A percentile compares a stretch with the other conserved stretches of the same genome.
Evolutionary conservation across 345 rosid species (phyloP).

Genomic region (Hibiscus syriacus): DNA sequence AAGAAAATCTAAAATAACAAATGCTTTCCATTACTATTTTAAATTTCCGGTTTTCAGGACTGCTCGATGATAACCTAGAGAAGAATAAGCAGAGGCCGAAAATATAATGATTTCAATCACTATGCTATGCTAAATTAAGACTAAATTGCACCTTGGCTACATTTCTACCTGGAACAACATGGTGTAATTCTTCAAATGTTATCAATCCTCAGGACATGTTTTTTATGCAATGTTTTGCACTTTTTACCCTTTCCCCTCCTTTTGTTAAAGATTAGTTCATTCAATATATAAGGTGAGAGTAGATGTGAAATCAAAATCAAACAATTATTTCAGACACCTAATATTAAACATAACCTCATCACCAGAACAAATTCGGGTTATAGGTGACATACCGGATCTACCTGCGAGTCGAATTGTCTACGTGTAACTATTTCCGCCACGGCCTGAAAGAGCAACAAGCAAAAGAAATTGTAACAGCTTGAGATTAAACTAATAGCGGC

Average conservation of each 20-base stretch:
- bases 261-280: neutral
- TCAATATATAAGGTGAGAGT: neutral
- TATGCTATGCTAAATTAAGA: neutral
- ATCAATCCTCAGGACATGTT: neutral
- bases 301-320: neutral
- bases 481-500: neutral
- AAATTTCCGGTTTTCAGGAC: no score
- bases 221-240: neutral
- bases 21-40: no score
- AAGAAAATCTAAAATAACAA: no score
- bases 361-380: neutral
- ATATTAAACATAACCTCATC: neutral
- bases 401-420: constrained; percentile 51
- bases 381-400: constrained; percentile 56
- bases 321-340: neutral
- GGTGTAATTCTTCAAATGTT: neutral
- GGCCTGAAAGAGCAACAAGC: constrained; percentile 50
- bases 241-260: neutral
- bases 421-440: constrained; percentile 65
- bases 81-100: neutral
- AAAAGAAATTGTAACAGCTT: neutral
- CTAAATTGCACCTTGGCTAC: neutral
- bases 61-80: no score
- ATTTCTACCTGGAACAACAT: neutral
- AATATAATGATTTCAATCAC: neutral